Evolutionary conservation across 169 alveolate genomes (phyloP).

Genomic region (Plasmodium billcollinsi): DNA sequence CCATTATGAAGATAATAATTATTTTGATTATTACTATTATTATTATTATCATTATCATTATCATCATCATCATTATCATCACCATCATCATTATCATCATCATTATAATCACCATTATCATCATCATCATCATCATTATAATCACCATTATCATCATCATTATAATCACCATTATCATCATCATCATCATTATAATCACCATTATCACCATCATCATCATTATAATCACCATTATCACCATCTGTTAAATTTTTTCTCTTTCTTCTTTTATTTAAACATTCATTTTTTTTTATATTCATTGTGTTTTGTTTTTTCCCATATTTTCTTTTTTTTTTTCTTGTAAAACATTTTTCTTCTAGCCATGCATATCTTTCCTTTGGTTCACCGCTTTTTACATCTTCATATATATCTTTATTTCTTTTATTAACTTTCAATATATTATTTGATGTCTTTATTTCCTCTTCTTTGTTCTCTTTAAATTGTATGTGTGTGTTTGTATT

Average conservation of each 20-base stretch:
- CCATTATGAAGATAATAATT: no score
- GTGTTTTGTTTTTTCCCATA: not conserved
- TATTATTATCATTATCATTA: no score
- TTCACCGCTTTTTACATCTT: not conserved
- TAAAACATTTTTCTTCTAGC: not conserved
- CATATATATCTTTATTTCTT: not conserved
- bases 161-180: no score
- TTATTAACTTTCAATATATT: not conserved
- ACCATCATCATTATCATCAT: not conserved
- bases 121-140: no score
- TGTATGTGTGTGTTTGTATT: no score
- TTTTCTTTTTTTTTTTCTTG: conserved; percentile 8
- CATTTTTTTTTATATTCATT: conserved; percentile 2
- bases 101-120: not conserved
- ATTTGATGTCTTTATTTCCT: not conserved
- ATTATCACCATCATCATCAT: not conserved
- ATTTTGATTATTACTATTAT: conserved; percentile 1
- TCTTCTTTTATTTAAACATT: conserved; percentile 4
- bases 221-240: not conserved
- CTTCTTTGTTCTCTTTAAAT: not conserved
- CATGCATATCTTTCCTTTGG: not conserved
- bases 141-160: not conserved
- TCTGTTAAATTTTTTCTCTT: conserved; percentile 4
- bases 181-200: not conserved
- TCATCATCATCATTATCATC: not conserved